Percentiles rank a stretch among this genome's conserved stretches.
These are phyloP conservation scores for Leucocoprinus sp. DNA, from an alignment of 768 basidiomycete species.

Conservation along the genomic window DNA sequence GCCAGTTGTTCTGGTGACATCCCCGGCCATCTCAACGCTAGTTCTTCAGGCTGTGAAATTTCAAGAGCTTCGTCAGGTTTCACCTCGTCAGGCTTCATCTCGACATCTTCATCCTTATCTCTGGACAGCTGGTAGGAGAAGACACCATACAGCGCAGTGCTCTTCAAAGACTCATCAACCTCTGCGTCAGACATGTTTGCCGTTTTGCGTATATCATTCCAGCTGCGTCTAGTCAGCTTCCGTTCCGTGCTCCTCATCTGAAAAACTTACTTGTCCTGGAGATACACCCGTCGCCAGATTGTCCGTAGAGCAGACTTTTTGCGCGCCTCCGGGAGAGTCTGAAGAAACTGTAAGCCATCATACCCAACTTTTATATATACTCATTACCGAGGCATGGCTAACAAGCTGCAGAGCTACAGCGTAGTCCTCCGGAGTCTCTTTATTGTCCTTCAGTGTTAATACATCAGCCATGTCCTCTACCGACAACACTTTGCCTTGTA, in stretches of 20 bases:
- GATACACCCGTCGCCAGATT: conserved; percentile 83
- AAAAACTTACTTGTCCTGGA: conserved; percentile 73
- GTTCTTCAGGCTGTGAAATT: conserved; percentile 50
- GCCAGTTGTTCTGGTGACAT: conserved; percentile 60
- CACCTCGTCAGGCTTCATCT: conserved; percentile 49
- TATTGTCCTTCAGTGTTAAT: conserved; percentile 79
- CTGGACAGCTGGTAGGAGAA: conserved; percentile 40
- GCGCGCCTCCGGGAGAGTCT: conserved; percentile 68
- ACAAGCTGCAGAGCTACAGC: conserved; percentile 63
- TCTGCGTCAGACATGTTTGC: conserved; percentile 70
- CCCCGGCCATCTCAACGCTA: conserved; percentile 67
- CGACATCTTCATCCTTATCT: conserved; percentile 35
- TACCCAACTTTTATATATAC: neutral
- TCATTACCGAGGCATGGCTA: conserved; percentile 41
- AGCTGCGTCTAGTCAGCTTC: conserved; percentile 38
- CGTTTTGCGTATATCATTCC: conserved; percentile 70
- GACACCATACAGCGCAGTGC: conserved; percentile 68
- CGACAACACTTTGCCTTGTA: conserved; percentile 67
- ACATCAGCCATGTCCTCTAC: conserved; percentile 80
- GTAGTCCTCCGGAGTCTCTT: conserved; percentile 50
- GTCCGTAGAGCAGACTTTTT: conserved; percentile 61
- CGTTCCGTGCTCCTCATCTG: neutral
- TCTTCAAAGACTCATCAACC: conserved; percentile 59
- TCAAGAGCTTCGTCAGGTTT: conserved; percentile 50
- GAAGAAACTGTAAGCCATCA: neutral